These are phyloP conservation scores for Pseudohalonectria lignicola DNA, from an alignment of 2,329 filamentous ascomycete species.

Conservation along the genomic window DNA sequence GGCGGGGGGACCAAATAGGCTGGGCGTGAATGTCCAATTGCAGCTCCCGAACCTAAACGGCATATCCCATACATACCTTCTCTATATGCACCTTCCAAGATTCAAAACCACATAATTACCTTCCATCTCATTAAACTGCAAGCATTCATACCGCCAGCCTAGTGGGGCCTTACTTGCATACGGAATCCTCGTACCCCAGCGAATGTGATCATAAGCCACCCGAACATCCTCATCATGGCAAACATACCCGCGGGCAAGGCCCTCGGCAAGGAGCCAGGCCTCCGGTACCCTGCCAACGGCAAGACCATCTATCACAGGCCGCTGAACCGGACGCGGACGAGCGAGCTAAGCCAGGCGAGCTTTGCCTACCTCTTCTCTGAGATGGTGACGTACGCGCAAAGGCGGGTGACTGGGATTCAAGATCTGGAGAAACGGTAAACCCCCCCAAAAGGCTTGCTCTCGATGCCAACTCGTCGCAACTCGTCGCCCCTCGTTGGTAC, in stretches of 20 bases:
- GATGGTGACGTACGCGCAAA: conserved; percentile 93
- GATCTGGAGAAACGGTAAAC: conserved; percentile 79
- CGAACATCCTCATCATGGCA: no score
- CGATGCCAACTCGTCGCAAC: neutral
- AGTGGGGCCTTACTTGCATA: no score
- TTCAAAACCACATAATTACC: no score
- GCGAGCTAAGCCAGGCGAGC: conserved; percentile 83
- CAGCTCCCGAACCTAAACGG: no score
- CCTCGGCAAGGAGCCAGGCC: conserved; percentile 42
- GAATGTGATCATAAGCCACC: no score
- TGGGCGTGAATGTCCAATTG: no score
- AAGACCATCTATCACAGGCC: conserved; percentile 98
- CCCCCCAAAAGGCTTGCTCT: neutral
- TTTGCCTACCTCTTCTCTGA: conserved; percentile 95
- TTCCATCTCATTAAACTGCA: no score
- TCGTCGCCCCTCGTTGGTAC: neutral
- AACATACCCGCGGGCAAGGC: conserved; percentile 36
- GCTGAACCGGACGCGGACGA: conserved; percentile 77
- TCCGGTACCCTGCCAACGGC: conserved; percentile 83
- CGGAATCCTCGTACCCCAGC: no score
- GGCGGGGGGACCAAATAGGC: no score
- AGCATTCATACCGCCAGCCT: no score
- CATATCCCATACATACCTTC: no score
- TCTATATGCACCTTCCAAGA: no score
- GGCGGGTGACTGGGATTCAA: conserved; percentile 80